These are phyloP conservation scores for Ogataea nonfermentans DNA, from an alignment of 805 yeast species.

Conservation along the genomic window DNA sequence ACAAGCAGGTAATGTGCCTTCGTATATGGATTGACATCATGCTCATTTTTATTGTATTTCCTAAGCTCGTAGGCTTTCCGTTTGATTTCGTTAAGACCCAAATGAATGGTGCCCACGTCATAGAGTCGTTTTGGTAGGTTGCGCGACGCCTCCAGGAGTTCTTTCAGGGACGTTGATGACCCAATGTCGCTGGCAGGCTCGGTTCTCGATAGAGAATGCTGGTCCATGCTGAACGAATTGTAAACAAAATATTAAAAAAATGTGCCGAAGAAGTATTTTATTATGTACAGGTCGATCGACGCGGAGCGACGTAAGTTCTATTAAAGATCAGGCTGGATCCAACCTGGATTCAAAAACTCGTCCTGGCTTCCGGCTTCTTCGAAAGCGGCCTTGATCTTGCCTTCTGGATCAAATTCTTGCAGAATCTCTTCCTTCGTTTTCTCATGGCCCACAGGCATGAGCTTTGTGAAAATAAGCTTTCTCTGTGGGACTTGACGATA, in stretches of 20 bases:
- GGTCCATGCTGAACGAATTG: conserved; percentile 8
- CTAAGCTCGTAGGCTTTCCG: conserved; percentile 61
- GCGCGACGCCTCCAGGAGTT: conserved; percentile 72
- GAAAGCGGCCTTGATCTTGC: conserved; percentile 6
- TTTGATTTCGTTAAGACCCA: conserved; percentile 76
- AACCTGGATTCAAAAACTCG: conserved; percentile 16
- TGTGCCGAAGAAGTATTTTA: conserved; percentile 3
- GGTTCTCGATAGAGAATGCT: conserved; percentile 2
- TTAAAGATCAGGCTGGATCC: conserved; percentile 22
- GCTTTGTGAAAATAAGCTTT: conserved; percentile 24
- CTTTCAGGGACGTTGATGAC: conserved; percentile 46
- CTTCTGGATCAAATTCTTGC: conserved; percentile 17
- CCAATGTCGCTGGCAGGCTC: conserved; percentile 13
- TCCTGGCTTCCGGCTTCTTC: not conserved
- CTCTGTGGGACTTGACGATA: conserved; percentile 17
- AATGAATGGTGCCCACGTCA: conserved; percentile 76
- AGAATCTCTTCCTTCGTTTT: conserved; percentile 8
- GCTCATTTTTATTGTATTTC: conserved; percentile 37
- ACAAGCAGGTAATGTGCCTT: conserved; percentile 88
- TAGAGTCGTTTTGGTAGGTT: conserved; percentile 65
- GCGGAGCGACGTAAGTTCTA: not conserved
- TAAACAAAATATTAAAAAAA: conserved; percentile 8
- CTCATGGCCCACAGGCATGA: conserved; percentile 21
- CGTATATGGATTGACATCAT: conserved; percentile 45
- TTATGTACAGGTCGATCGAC: conserved; percentile 8